Evolutionary conservation across 495 filamentous ascomycete genomes (phyloP), one percentile per base, ranked within the genome.

Genomic region (Penicillium ucsense): DNA sequence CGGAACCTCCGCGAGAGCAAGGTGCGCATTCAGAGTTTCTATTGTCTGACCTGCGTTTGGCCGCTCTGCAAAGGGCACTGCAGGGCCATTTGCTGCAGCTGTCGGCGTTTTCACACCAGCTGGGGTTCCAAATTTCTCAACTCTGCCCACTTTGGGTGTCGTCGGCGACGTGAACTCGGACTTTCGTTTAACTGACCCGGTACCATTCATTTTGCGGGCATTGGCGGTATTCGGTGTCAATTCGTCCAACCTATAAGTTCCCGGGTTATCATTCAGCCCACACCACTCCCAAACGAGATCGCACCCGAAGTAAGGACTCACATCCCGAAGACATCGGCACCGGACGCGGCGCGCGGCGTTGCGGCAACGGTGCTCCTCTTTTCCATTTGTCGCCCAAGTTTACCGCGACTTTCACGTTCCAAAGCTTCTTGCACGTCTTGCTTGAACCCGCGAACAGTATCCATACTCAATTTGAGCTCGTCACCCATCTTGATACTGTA

Each of bases 401-500:
- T 86, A 30, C 67, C 70, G 37, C 80, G 68, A 42, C 63, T 79
- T 37, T 86, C 80, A 45, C 88, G 79, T 54, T 95, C 90, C 48
- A 96, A 65, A 31, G 75, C 73, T 48, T 95, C 90, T 55, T 90
- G 87, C 0, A 95, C 66, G 67, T 91, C 83, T 58, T 88, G 83
- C 63, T 94, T 95, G 52, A 98, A 86, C 37, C 78, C 75, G 45
- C 81, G 72, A 36, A 85, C 76, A 1, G 77, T 86, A 11, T 83
- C 75, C 29, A 89, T 61, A 49, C 81, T 77, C 46, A 90, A 60
- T 43, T 78, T 86, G 37, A 78, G 81, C 51, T 88, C 82, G 20
- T 90, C 85, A 4, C 80, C 81, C 86, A 96, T 92, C 68, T 90
- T 95, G 54, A 98, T 84, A 60, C 82, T 85, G 72, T 95, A 97